Conservation (phyloP, 345 rosid species). For the Lepidium sativum region DNA sequence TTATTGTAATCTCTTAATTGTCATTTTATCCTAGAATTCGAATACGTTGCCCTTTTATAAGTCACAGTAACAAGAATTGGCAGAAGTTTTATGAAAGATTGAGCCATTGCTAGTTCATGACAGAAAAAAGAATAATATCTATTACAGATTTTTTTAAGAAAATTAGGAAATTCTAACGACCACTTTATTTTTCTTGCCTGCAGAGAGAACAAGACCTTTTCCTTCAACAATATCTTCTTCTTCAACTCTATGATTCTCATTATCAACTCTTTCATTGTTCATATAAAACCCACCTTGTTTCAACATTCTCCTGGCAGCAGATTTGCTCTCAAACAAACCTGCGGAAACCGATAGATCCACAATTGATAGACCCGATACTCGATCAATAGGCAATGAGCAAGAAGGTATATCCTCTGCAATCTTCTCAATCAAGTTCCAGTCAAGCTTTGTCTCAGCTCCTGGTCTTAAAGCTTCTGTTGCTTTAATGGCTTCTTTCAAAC, state of each 20-base stretch:
- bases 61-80: no score
- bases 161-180: conserved; percentile 67
- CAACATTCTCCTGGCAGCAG: conserved; percentile 71
- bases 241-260: conserved; percentile 60
- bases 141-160: background rate
- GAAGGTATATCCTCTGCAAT: conserved; percentile 89
- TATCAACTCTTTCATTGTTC: conserved; percentile 78
- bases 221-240: conserved; percentile 75
- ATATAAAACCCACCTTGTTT: conserved; percentile 96
- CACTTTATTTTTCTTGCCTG: conserved; percentile 95
- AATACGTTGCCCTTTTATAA: no score
- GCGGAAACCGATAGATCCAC: conserved; percentile 69
- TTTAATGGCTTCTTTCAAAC: conserved; percentile 77
- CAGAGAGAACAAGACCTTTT: conserved; percentile 79
- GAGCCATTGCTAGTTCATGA: background rate
- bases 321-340: conserved; percentile 83
- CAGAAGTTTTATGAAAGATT: no score
- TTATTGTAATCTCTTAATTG: background rate
- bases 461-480: conserved; percentile 92
- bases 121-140: background rate
- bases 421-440: conserved; percentile 76
- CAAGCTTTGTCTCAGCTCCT: conserved; percentile 84
- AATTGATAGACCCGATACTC: conserved; percentile 44
- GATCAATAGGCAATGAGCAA: conserved; percentile 51
- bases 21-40: background rate